Conservation (phyloP, 768 basidiomycete genomes). For the Floccularia luteovirens region DNA sequence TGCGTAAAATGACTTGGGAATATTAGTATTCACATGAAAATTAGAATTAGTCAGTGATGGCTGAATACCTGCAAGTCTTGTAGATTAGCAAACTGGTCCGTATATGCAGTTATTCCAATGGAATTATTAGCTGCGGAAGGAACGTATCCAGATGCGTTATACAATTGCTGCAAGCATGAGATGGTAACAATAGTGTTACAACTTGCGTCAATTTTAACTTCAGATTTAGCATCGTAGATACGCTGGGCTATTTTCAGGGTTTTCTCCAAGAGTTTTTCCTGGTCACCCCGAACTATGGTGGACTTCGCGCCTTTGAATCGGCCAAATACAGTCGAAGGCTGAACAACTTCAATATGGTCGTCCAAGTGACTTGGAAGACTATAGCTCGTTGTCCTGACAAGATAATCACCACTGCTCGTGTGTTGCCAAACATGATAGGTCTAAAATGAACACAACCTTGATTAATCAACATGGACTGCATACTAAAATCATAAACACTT, state of each 20-base stretch:
- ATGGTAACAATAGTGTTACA: constrained; percentile 36
- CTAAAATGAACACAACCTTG: too few species aligned
- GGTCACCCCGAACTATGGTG: constrained; percentile 22
- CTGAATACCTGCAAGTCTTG: neutral
- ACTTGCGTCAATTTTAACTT: constrained; percentile 28
- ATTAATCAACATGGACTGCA: too few species aligned
- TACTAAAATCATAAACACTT: too few species aligned
- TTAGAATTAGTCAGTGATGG: neutral
- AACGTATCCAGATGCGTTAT: constrained; percentile 34
- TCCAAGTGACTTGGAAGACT: constrained; percentile 46
- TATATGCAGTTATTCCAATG: constrained; percentile 38
- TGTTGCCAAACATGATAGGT: constrained; percentile 45
- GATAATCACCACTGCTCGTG: constrained; percentile 25
- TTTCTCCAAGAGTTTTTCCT: constrained; percentile 8
- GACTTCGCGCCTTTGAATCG: constrained; percentile 29
- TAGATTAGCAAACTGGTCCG: constrained; percentile 8
- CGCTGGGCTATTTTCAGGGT: constrained; percentile 7
- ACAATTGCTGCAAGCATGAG: constrained; percentile 36
- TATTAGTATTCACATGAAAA: constrained; percentile 28
- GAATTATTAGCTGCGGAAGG: constrained; percentile 32
- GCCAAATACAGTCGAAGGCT: constrained; percentile 56
- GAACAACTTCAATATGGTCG: constrained; percentile 48
- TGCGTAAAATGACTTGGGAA: constrained; percentile 31
- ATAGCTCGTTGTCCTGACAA: constrained; percentile 52
- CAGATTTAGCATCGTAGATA: constrained; percentile 9